These are phyloP conservation scores for Quercus mongolica DNA, from an alignment of 306 rosid genomes.

Conservation along the genomic window DNA sequence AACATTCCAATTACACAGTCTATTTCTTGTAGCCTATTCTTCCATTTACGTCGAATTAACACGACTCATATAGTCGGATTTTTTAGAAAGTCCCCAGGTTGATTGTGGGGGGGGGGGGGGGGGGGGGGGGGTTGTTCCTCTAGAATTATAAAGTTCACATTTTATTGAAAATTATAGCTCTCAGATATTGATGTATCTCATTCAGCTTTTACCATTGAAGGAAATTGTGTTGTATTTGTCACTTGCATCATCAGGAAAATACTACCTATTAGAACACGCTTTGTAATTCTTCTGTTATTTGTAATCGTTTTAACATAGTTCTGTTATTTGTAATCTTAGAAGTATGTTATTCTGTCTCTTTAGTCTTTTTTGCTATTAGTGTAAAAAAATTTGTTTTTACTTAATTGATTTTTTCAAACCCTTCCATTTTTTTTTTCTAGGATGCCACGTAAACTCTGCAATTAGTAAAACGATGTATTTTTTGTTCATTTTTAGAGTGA, in stretches of 20 bases:
- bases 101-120: too few species aligned
- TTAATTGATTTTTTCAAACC: too few species aligned
- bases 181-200: not conserved
- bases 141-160: not conserved
- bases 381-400: too few species aligned
- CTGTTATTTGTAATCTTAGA: not conserved
- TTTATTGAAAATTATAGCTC: not conserved
- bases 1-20: not conserved
- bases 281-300: not conserved
- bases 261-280: not conserved
- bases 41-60: not conserved
- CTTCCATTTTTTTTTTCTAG: too few species aligned
- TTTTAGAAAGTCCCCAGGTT: too few species aligned
- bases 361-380: too few species aligned
- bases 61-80: not conserved
- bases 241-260: not conserved
- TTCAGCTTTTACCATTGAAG: not conserved
- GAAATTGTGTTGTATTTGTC: not conserved
- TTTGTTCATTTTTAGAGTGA: too few species aligned
- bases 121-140: too few species aligned
- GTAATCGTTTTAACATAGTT: not conserved
- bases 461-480: too few species aligned
- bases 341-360: not conserved
- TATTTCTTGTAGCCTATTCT: conserved; percentile 16
- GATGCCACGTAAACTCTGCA: too few species aligned